Evolutionary conservation across 2,329 filamentous ascomycete genomes (phyloP).

Genomic region (Nothophaeocryptopus gaeumannii): DNA sequence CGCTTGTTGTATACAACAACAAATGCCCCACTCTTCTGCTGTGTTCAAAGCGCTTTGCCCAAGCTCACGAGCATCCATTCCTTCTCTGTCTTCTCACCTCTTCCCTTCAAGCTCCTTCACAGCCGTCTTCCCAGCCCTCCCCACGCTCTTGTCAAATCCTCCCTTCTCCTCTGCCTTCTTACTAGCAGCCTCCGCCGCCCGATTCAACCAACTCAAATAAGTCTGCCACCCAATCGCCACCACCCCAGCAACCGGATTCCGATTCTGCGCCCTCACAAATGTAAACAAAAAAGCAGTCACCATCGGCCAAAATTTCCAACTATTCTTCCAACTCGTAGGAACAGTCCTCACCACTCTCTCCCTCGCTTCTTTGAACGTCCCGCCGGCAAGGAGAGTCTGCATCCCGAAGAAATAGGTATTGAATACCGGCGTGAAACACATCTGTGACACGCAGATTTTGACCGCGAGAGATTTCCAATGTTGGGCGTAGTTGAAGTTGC

Average conservation of each 20-base stretch:
- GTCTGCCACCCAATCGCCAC: slow-evolving; percentile 90
- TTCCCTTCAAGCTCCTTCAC: slow-evolving; percentile 8
- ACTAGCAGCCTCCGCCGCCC: slow-evolving; percentile 61
- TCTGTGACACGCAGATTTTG: slow-evolving; percentile 79
- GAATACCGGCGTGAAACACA: slow-evolving; percentile 69
- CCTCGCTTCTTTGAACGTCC: slow-evolving; percentile 60
- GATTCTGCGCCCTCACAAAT: slow-evolving; percentile 75
- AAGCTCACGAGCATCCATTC: no score
- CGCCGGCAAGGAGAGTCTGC: slow-evolving; percentile 55
- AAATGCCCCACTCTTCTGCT: no score
- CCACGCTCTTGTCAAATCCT: not conserved
- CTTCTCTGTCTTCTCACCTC: slow-evolving; percentile 7
- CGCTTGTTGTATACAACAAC: no score
- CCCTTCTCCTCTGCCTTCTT: slow-evolving; percentile 28
- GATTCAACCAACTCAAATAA: slow-evolving; percentile 78
- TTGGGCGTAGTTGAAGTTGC: slow-evolving; percentile 79
- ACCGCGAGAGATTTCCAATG: slow-evolving; percentile 66
- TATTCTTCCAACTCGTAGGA: slow-evolving; percentile 72
- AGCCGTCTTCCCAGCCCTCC: slow-evolving; percentile 19
- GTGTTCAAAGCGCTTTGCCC: no score
- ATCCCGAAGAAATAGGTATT: slow-evolving; percentile 54
- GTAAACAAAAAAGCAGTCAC: slow-evolving; percentile 84
- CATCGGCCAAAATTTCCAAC: slow-evolving; percentile 82
- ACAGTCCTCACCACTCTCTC: slow-evolving; percentile 73
- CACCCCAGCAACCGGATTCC: slow-evolving; percentile 71